Percentiles rank a stretch among this genome's conserved stretches.
phyloP scores from a whole-genome alignment of 2,329 filamentous ascomycete genomes.

The Lachnellula subtilissima region DNA sequence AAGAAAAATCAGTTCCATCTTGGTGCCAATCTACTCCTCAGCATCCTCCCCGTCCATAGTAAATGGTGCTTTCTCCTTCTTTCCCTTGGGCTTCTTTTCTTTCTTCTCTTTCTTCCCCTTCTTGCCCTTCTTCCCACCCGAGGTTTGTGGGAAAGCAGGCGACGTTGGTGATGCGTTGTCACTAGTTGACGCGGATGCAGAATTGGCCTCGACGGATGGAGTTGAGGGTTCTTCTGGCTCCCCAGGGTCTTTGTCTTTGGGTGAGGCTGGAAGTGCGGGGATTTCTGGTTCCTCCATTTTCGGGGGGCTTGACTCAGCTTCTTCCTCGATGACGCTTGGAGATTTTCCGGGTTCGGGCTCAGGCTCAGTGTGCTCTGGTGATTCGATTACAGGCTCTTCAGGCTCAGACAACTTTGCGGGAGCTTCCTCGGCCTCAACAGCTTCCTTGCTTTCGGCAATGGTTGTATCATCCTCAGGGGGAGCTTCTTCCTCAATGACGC shows the following conservation, averaged over 20 bases:
- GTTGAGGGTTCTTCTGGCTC: neutral
- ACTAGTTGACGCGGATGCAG: constrained; percentile 1
- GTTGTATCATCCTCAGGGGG: neutral
- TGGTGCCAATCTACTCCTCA: constrained; percentile 1
- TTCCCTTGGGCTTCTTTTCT: constrained; percentile 9
- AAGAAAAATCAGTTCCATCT: too few species aligned
- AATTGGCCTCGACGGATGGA: neutral
- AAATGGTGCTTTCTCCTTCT: constrained; percentile 13
- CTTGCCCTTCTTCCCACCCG: constrained; percentile 13
- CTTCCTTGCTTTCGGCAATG: neutral
- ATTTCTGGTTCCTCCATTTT: neutral
- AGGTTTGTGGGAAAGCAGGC: constrained; percentile 1
- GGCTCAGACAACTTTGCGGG: neutral
- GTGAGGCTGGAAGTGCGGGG: neutral
- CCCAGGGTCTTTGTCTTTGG: neutral
- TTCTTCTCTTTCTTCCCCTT: constrained; percentile 17
- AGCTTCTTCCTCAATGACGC: neutral
- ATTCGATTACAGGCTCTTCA: neutral
- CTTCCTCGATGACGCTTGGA: neutral
- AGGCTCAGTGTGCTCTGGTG: neutral
- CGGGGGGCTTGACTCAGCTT: neutral
- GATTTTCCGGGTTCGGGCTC: neutral
- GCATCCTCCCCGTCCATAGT: constrained; percentile 7
- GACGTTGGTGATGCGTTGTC: constrained; percentile 7
- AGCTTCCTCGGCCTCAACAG: neutral